Conservation (phyloP, 805 yeast species). For the Yarrowia sp. region DNA sequence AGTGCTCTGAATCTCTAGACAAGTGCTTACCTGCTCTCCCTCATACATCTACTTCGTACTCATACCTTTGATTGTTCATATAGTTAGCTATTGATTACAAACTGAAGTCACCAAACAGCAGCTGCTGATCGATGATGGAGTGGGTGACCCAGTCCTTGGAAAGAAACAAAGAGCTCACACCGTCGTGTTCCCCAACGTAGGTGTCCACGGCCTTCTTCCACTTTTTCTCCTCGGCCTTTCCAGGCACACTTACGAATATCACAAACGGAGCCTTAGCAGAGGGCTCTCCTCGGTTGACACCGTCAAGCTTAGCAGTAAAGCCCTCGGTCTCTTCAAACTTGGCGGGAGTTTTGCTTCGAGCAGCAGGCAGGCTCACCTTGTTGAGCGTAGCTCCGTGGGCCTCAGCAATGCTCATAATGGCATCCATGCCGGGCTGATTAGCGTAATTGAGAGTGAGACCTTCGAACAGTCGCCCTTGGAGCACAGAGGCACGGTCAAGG, state of each 20-base stretch:
- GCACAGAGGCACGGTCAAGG: slow-evolving; percentile 42
- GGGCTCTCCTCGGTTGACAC: slow-evolving; percentile 9
- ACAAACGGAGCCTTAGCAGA: slow-evolving; percentile 12
- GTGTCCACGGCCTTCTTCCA: slow-evolving; percentile 16
- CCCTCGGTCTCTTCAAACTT: slow-evolving; percentile 6
- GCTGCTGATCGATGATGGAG: slow-evolving; percentile 25
- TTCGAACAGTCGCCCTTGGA: slow-evolving; percentile 53
- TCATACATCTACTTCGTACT: too few species aligned
- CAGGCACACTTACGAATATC: slow-evolving; percentile 29
- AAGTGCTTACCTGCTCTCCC: too few species aligned
- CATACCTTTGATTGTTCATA: too few species aligned
- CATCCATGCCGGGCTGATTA: slow-evolving; percentile 65
- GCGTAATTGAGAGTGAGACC: slow-evolving; percentile 63
- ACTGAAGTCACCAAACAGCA: slow-evolving; percentile 14
- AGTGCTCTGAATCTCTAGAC: too few species aligned
- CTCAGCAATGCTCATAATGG: slow-evolving; percentile 62
- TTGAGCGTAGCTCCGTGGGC: slow-evolving; percentile 61
- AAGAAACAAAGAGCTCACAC: slow-evolving; percentile 2
- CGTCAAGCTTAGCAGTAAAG: slow-evolving; percentile 8
- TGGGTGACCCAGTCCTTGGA: slow-evolving; percentile 38
- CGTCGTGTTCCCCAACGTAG: slow-evolving; percentile 4
- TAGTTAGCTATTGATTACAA: not conserved
- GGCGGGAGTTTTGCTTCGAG: slow-evolving; percentile 9
- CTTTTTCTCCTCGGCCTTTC: slow-evolving; percentile 32
- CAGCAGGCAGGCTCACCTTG: slow-evolving; percentile 20